Conservation (phyloP, 2,329 filamentous ascomycete genomes). For the Colletotrichum incanum region DNA sequence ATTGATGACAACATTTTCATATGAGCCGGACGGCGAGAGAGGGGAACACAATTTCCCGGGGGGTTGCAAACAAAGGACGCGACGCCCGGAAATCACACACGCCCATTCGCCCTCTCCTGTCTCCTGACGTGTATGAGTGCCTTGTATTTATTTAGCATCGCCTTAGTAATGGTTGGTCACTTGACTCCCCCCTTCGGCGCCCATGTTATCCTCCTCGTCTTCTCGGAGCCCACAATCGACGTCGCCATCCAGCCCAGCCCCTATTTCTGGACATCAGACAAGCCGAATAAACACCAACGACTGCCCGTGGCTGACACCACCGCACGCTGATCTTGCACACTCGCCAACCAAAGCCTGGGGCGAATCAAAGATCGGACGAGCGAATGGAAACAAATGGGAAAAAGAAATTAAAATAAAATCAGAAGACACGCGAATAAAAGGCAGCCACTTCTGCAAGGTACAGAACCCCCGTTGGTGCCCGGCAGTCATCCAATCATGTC, state of each 20-base stretch:
- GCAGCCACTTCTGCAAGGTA: slow-evolving; percentile 31
- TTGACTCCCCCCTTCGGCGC: neutral
- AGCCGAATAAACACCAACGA: neutral
- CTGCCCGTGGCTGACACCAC: neutral
- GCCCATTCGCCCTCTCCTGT: slow-evolving; percentile 16
- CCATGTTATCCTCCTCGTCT: neutral
- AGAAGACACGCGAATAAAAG: neutral
- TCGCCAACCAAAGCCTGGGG: neutral
- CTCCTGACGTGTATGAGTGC: neutral
- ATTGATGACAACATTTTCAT: slow-evolving; percentile 12
- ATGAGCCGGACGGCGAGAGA: neutral
- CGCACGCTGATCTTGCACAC: neutral
- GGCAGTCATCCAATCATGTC: slow-evolving; percentile 19
- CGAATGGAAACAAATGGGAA: neutral
- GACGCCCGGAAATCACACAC: neutral
- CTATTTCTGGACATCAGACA: slow-evolving; percentile 7
- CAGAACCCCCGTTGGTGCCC: slow-evolving; percentile 6
- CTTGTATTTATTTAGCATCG: neutral
- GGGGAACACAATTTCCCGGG: slow-evolving; percentile 14
- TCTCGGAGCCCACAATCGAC: neutral
- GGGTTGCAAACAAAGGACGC: neutral
- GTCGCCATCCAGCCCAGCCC: slow-evolving; percentile 2
- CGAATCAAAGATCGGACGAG: slow-evolving; percentile 7
- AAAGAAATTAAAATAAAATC: neutral
- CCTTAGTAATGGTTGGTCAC: neutral